Conservation (phyloP, 1,284 basidiomycete genomes). For the Paramarasmius palmivorus region DNA sequence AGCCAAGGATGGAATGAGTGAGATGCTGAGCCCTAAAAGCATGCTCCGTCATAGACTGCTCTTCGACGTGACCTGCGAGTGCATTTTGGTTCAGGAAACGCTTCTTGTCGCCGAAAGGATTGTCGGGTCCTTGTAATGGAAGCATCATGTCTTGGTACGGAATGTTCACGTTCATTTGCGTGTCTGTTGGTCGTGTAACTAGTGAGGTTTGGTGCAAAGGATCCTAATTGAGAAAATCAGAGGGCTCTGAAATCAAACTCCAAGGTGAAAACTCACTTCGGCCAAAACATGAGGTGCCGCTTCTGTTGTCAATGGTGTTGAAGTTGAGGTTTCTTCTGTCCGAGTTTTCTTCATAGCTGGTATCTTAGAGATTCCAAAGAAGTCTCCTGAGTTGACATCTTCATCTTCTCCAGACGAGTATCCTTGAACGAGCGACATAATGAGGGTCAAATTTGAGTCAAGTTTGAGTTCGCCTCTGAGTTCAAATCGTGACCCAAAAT, state of each 20-base stretch:
- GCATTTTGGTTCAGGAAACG: slow-evolving; percentile 89
- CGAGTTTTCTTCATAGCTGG: slow-evolving; percentile 56
- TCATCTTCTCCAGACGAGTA: slow-evolving; percentile 75
- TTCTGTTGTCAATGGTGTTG: slow-evolving; percentile 32
- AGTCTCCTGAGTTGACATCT: slow-evolving; percentile 46
- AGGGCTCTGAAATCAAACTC: slow-evolving; percentile 11
- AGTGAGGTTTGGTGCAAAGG: slow-evolving; percentile 78
- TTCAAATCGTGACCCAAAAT: neutral
- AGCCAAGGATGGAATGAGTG: slow-evolving; percentile 93
- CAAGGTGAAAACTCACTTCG: slow-evolving; percentile 55
- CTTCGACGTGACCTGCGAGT: slow-evolving; percentile 91
- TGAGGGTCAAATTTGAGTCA: neutral
- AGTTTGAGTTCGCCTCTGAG: neutral
- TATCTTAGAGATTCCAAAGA: slow-evolving; percentile 59
- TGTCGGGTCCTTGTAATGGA: slow-evolving; percentile 88
- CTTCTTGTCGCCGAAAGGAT: slow-evolving; percentile 84
- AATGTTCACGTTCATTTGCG: slow-evolving; percentile 98
- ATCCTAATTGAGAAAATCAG: slow-evolving; percentile 52
- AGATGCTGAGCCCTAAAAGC: slow-evolving; percentile 93
- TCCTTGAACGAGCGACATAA: slow-evolving; percentile 60
- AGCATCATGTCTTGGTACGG: slow-evolving; percentile 87
- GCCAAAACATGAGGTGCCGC: slow-evolving; percentile 85
- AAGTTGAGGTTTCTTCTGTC: slow-evolving; percentile 33
- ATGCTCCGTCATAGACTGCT: slow-evolving; percentile 93
- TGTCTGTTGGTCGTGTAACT: slow-evolving; percentile 90